Evolutionary conservation across 352 stramenopile genomes (phyloP), one percentile per base, ranked within the genome.

Genomic region (Pythium coloratum): DNA sequence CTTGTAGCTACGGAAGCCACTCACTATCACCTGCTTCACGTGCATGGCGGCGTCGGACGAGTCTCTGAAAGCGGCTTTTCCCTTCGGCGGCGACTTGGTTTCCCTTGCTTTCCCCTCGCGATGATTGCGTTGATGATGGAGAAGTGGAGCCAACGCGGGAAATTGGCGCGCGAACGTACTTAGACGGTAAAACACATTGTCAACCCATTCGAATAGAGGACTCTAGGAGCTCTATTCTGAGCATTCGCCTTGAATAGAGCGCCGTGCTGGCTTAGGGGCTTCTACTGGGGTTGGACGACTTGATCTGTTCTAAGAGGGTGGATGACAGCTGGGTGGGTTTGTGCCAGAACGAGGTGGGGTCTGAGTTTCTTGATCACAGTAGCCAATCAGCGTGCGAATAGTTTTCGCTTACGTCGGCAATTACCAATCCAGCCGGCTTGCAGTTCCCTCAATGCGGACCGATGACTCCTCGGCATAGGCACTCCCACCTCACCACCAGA

Each of bases 1-100:
- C 71, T 96, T 94, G 81, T 98, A 98, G 77, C 88, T 97, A 62
- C 96, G 89, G 84, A 99, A 99, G 28, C 96, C 96, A 55, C 85
- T 91, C 56, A 99, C 94, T 8, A 97, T 76, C 54, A 99, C 91
- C 73, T 98, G 91, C 82, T 99, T 99, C 70, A 99, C 97, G 77
- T 99, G 96, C 96, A 99, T 99, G 32, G 50, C 36, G n/a, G 57
- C 6, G 14, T 20, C 40, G 14, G 9, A 20, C 38, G 6, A 20
- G n/a, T 18, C 44, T 33, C 13, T 28, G 10, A 33, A 7, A 6
- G 20, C 13, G 18, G 34, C 14, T 49, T 67, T 66, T 66, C 36
- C 18, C 51, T 46, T 71, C 40, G 30, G n/a, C 20, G 2, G n/a
- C 18, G n/a, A 16, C 9, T 42, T 26, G 28, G 24, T 66, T 64